Base-by-base conservation (phyloP, 805 yeast genomes). In the Sporopachydermia lactativora region DNA sequence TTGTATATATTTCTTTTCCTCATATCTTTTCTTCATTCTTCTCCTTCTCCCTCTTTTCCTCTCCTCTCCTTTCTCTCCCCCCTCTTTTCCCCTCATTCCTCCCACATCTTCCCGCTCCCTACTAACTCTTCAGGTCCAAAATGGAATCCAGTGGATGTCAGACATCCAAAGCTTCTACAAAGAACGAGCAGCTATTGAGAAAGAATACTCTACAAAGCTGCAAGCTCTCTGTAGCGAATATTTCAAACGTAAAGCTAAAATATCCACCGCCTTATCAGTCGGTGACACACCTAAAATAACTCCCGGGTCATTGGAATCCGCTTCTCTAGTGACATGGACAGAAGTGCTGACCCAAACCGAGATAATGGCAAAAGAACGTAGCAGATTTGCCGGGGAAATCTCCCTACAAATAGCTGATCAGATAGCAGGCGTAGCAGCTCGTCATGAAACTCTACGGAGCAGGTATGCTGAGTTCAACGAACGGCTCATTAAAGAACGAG, bases 291-390 rank as follows among this genome's bases (percentile, higher is more conserved):
- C 99, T 0, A 71, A 76, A 35, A 72, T 83, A 36, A 92, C 99
- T 0, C 97, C 98, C 0, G 98, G 99, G 0, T 85, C 96, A 0
- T 64, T 89, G 39, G 97, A 92, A 54, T 71, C 82, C 47, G 95
- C 96, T 0, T 68, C 82, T 13, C 61, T 88, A 46, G 94, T 83
- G 8, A 73, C 94, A 1, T 89, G 98, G 98, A 84, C 73, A 37
- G 94, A 85, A 47, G 72, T 88, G 4, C 68, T 89, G 44, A 69
- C 81, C 3, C 92, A 84, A 53, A 83, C 95, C 1, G 96, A 88
- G 58, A 62, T 69, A 17, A 71, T 82, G 34, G 79, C 95, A 31
- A 72, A 68, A 41, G 94, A 82, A 49, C 77, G 75, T 49, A 54
- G 57, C 17, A 60, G 68, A 39, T 67, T 88, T 38, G 69, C 81